phyloP scores from a whole-genome alignment of 805 yeast species.

The Pichia exigua region DNA sequence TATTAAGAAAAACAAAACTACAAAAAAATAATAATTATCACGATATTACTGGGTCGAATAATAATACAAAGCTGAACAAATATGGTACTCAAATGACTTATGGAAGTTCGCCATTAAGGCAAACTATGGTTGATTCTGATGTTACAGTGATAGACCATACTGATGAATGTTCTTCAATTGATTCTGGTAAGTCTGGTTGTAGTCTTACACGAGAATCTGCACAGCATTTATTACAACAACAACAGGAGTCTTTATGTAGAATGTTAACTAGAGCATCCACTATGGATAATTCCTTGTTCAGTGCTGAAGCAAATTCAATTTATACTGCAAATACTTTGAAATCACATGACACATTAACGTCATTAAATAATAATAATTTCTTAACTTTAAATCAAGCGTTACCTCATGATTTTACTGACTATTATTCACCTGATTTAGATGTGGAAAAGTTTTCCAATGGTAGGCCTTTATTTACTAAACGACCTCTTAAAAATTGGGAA shows the following conservation, averaged over 20 bases:
- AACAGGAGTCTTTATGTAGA: slow-evolving; percentile 11
- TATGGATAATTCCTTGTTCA: slow-evolving; percentile 19
- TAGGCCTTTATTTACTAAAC: slow-evolving; percentile 53
- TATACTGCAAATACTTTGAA: slow-evolving; percentile 15
- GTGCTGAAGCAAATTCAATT: slow-evolving; percentile 19
- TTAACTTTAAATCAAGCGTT: slow-evolving; percentile 39
- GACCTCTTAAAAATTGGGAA: slow-evolving; percentile 64
- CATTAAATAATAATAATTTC: slow-evolving; percentile 10
- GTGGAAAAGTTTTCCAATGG: slow-evolving; percentile 46
- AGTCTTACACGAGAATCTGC: slow-evolving; percentile 12
- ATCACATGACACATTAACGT: slow-evolving; percentile 15
- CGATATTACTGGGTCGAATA: not conserved
- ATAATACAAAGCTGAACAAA: not conserved
- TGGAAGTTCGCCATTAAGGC: slow-evolving; percentile 28
- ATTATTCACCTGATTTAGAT: slow-evolving; percentile 50
- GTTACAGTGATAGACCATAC: slow-evolving; percentile 15
- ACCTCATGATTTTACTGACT: slow-evolving; percentile 45
- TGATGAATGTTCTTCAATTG: slow-evolving; percentile 21
- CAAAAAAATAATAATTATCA: not conserved
- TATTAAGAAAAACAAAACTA: not conserved
- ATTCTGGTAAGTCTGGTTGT: slow-evolving; percentile 15
- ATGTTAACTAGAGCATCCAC: slow-evolving; percentile 11
- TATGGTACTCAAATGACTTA: slow-evolving; percentile 16
- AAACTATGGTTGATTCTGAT: slow-evolving; percentile 17
- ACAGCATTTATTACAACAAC: slow-evolving; percentile 10